Evolutionary conservation across 1,284 basidiomycete species (phyloP).

Genomic region (Inonotus obliquus): DNA sequence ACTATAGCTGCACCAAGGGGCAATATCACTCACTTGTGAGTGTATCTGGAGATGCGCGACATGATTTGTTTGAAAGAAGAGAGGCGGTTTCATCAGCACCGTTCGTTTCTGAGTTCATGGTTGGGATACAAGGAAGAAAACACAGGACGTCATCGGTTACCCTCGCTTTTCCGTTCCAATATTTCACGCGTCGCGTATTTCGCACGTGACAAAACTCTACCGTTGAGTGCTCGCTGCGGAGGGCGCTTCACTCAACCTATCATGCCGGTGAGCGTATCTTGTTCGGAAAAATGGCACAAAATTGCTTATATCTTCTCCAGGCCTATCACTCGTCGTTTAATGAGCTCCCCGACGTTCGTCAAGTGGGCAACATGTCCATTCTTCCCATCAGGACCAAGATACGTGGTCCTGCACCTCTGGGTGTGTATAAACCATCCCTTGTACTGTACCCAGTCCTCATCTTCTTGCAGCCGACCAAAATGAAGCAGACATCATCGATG

Average conservation of each 20-base stretch:
- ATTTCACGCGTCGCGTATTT: neutral
- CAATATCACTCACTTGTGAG: conserved; percentile 52
- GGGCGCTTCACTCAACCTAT: too few relatives aligned
- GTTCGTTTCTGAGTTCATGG: neutral
- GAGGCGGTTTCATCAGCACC: conserved; percentile 41
- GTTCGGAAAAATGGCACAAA: neutral
- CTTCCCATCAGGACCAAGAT: conserved; percentile 90
- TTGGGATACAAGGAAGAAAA: neutral
- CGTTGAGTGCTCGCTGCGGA: too few relatives aligned
- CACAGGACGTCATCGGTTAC: neutral
- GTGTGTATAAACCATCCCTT: conserved; percentile 36
- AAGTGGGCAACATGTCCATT: conserved; percentile 88
- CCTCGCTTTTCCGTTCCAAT: neutral
- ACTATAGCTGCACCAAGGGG: neutral
- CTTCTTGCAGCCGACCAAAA: conserved; percentile 61
- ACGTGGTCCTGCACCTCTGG: conserved; percentile 86
- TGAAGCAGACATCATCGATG: conserved; percentile 89
- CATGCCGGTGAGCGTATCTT: conserved; percentile 52
- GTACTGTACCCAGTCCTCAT: conserved; percentile 14
- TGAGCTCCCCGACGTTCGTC: conserved; percentile 75
- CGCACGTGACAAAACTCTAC: neutral
- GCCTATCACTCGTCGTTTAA: conserved; percentile 97
- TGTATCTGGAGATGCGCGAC: conserved; percentile 62
- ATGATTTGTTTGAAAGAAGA: conserved; percentile 41
- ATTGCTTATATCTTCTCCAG: conserved; percentile 36